Evolutionary conservation across 163 green algal genomes (phyloP).

Genomic region (Scenedesmus sp.): DNA sequence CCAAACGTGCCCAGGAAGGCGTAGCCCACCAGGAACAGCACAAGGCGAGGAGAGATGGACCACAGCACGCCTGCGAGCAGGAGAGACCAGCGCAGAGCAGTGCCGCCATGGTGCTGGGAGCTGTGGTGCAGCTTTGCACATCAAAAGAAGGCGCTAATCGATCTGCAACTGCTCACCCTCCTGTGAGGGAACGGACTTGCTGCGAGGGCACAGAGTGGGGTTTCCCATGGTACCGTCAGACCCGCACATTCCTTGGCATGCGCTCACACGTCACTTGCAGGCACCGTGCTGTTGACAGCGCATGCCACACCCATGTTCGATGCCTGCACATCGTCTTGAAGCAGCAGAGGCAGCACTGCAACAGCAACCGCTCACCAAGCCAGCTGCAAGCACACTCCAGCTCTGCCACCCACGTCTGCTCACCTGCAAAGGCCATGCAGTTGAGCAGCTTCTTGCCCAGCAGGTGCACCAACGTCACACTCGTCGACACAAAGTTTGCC

Average conservation of each 20-base stretch:
- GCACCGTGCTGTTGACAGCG: background rate
- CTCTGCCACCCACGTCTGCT: background rate
- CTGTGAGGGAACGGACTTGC: too few relatives aligned
- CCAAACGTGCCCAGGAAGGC: slow-evolving; percentile 83
- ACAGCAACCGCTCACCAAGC: background rate
- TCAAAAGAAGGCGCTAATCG: too few relatives aligned
- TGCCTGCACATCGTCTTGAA: too few relatives aligned
- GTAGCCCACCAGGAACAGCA: slow-evolving; percentile 90
- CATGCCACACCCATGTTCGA: background rate
- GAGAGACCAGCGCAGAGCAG: background rate
- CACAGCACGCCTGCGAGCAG: slow-evolving; percentile 87
- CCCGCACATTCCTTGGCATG: too few relatives aligned
- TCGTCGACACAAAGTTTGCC: slow-evolving; percentile 73
- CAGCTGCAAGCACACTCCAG: background rate
- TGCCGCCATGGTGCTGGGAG: background rate
- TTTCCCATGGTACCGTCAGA: too few relatives aligned
- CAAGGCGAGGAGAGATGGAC: slow-evolving; percentile 82
- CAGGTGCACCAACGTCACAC: slow-evolving; percentile 75
- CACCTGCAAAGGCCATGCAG: slow-evolving; percentile 85
- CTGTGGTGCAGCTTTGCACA: background rate
- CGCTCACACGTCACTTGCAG: too few relatives aligned
- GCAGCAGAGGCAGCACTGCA: background rate
- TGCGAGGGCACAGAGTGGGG: too few relatives aligned
- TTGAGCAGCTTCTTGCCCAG: slow-evolving; percentile 83
- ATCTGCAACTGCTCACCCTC: too few relatives aligned